Base-by-base conservation (phyloP, 768 basidiomycete genomes). In the Boletellus sp. region DNA sequence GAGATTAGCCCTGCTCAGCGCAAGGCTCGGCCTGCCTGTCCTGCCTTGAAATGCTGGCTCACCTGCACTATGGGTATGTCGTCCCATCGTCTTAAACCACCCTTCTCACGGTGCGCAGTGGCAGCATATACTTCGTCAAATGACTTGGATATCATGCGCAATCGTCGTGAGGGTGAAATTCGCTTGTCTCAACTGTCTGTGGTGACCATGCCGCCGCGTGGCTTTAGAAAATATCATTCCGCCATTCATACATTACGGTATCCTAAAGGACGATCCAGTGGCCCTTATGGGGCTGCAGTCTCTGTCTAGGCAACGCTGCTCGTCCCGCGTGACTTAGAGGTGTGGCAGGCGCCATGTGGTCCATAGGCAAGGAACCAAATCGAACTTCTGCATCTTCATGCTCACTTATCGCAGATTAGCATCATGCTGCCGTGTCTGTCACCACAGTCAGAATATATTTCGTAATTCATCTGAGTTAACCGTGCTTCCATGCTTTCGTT, bases 1-100 rank as follows among this genome's bases (percentile, higher is more conserved):
- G 26, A 69, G 72, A 35, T 57, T 78, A 17, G 55, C 55, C 15
- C 40, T 49, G 2, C 59, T 80, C 47, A 58, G 57, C 32, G 42
- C 35, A 31, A 61, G 53, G 37, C 60, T 78, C 39, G 70, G 65
- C 10, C 48, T 79, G 26, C 50, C 46, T 13, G 47, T 66, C 26
- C 51, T 50, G 20, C 16, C 6, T 38, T 55, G 40, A 52, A n/a
- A 36, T 31, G 32, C 16, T 4, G 17, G 17, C 31, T 35, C 1
- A 28, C 15, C 35, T 12, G 26, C 22, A 35, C 19, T 19, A 35
- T 19, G 37, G 36, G 24, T 13, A 17, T 43, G 24, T 13, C 34
- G 16, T n/a, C 6, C 12, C 32, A 12, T 6, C 9, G 38, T 39
- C 16, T 8, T 40, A 20, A 23, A 12, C 32, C 28, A 13, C n/a